Percentiles rank a stretch among this genome's conserved stretches.
Conservation (phyloP, 208 protist species). For the Crithidia expoeki region DNA sequence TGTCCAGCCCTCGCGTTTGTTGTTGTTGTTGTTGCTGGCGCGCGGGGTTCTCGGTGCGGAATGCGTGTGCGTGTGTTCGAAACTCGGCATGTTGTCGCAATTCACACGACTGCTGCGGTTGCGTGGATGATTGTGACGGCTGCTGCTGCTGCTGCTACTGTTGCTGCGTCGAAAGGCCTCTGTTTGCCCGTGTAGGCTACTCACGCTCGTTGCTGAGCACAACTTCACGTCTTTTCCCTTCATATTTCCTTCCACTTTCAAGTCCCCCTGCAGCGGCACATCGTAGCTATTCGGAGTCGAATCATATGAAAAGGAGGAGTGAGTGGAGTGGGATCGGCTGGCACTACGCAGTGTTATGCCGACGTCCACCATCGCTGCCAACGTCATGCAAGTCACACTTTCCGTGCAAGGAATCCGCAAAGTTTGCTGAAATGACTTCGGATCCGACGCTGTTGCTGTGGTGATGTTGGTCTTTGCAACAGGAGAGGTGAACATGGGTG, state of each 20-base stretch:
- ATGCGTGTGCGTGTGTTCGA: too few species aligned
- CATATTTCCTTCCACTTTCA: too few species aligned
- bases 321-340: not conserved
- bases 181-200: too few species aligned
- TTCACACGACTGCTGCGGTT: not conserved
- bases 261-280: not conserved
- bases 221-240: too few species aligned
- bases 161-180: too few species aligned
- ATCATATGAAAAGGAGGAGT: not conserved
- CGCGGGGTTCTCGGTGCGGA: too few species aligned
- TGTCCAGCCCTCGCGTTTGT: not conserved
- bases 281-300: not conserved
- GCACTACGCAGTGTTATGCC: constrained; percentile 2
- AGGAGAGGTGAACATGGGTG: not conserved
- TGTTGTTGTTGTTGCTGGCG: not conserved
- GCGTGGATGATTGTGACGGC: not conserved
- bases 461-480: not conserved
- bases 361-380: constrained; percentile 10
- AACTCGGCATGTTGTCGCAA: too few species aligned
- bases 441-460: constrained; percentile 5
- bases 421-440: too few species aligned
- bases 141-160: constrained; percentile 2
- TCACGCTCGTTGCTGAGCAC: too few species aligned
- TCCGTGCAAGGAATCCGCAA: not conserved
- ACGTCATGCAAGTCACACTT: not conserved